Evolutionary conservation across 2,329 filamentous ascomycete genomes (phyloP), one percentile per base, ranked within the genome.

Genomic region (Cladobotryum mycophilum): DNA sequence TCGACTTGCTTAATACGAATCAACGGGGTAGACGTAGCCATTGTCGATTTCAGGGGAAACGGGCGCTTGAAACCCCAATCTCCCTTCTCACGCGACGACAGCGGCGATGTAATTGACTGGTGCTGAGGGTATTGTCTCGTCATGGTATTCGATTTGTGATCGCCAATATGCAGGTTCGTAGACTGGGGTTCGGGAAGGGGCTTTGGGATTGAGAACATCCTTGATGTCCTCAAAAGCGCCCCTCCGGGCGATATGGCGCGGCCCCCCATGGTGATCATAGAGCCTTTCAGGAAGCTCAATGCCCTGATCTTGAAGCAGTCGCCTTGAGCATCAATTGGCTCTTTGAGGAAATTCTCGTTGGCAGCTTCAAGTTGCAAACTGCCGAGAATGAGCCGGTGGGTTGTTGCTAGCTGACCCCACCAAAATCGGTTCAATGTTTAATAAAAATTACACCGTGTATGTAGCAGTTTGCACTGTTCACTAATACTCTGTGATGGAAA

Each of bases 31-130:
- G 84, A 82, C 6, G 82, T 83, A 48, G 81, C 81, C 17, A 82
- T 80, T 5, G 89, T 91, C 3, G 86, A 84, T 65, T 85, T 85
- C 8, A 85, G 71, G 1, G 92, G 92, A 5, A 97, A 75, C 1
- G 89, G 78, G 49, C 92, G 78, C 73, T 97, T 97, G 60, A 96
- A 74, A 13, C 92, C 92, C 91, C 92, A 97, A 64, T 97, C 92
- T 35, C 92, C 92, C 62, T 81, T 81, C 38, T 76, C 73, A 20
- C 89, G 78, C 7, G 90, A 91, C 15, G 82, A 78, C 41, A 78
- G 72, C 5, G 89, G 85, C 1, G 89, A 91, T 13, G 85, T 84
- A 64, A 97, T 86, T 55, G 90, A 81, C 64, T 93, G 88, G 65
- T 87, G 80, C 47, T 84, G 89, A n/a, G 92, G 92, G 69, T 86